Base-by-base conservation (phyloP, 495 filamentous ascomycete genomes). In the Penicillium antarcticum region DNA sequence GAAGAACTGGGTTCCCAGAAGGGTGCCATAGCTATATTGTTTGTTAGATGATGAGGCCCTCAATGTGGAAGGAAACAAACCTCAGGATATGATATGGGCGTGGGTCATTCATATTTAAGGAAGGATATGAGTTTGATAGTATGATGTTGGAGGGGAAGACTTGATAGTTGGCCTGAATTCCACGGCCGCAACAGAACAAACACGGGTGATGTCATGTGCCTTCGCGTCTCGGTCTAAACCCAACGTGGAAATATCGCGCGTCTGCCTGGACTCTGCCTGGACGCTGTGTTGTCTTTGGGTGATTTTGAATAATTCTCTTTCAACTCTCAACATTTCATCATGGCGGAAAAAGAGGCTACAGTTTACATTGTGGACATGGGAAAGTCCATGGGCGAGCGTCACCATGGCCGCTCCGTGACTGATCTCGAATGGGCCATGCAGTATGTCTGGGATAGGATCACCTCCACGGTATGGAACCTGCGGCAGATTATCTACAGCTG, bases 361-460 rank as follows among this genome's bases (percentile, higher is more conserved):
- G 84, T 97, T 13, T 99, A 95, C 68, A 84, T 97, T 58, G 68
- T 99, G 42, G 92, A 97, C 67, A 76, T 95, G 19, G 91, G 89
- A 42, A 70, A 68, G 54, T 89, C 94, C 16, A 97, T 96, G 89
- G 86, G 80, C 39, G 75, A 88, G 60, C 80, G 76, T 52, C 80
- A 81, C 53, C 75, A 85, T 75, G 91, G 85, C n/a, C 83, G 95
- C 42, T 59, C 68, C 6, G 78, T 91, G 61, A 86, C 88, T 13
- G 88, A 97, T 69, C 82, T 97, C 4, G 89, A 96, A 48, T 97
- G 83, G 78, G 80, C 84, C 16, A 86, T 97, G 87, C 82, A 82
- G 48, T 99, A 96, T 76, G 82, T 99, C 42, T 99, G 94, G 94
- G 94, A 97, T 68, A 91, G 85, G 59, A 95, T 97, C 58, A 89